Percentiles rank a stretch among this genome's conserved stretches.
Evolutionary conservation across 1,139 yeast genomes (phyloP).

Genomic region (Candida frijolesensis): DNA sequence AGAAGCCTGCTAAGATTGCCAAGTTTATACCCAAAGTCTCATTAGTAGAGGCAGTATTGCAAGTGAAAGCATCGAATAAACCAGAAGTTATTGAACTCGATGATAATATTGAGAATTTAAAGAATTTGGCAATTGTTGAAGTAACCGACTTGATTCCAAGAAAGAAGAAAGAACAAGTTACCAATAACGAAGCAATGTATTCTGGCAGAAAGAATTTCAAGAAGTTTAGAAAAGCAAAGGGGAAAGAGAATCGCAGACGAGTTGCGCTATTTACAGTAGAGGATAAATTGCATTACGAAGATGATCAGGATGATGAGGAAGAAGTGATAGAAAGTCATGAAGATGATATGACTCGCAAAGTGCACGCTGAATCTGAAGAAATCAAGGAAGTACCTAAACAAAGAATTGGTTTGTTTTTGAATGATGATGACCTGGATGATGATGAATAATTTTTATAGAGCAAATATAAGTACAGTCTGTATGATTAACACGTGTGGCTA

Average conservation of each 20-base stretch:
- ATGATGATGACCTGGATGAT: slow-evolving; percentile 3
- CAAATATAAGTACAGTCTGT: neutral
- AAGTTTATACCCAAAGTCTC: slow-evolving; percentile 22
- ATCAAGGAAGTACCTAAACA: neutral
- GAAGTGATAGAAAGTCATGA: neutral
- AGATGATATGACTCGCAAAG: neutral
- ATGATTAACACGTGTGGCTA: too few species aligned
- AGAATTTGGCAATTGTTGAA: slow-evolving; percentile 40
- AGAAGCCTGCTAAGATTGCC: slow-evolving; percentile 14
- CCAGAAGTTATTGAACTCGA: slow-evolving; percentile 29
- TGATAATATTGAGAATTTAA: slow-evolving; percentile 15
- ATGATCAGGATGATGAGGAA: neutral
- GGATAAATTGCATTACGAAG: neutral
- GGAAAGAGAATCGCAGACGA: neutral
- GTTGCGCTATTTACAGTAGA: slow-evolving; percentile 1
- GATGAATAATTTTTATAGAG: neutral
- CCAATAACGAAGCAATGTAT: slow-evolving; percentile 13
- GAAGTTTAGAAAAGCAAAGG: slow-evolving; percentile 29
- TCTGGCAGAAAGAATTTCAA: slow-evolving; percentile 40
- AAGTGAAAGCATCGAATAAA: slow-evolving; percentile 32
- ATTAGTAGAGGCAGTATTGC: slow-evolving; percentile 37
- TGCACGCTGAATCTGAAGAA: neutral
- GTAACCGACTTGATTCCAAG: slow-evolving; percentile 25
- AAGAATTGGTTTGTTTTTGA: slow-evolving; percentile 1
- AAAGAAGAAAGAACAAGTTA: slow-evolving; percentile 14